Evolutionary conservation across 2,329 filamentous ascomycete species (phyloP).

Genomic region (Talaromyces sp.): DNA sequence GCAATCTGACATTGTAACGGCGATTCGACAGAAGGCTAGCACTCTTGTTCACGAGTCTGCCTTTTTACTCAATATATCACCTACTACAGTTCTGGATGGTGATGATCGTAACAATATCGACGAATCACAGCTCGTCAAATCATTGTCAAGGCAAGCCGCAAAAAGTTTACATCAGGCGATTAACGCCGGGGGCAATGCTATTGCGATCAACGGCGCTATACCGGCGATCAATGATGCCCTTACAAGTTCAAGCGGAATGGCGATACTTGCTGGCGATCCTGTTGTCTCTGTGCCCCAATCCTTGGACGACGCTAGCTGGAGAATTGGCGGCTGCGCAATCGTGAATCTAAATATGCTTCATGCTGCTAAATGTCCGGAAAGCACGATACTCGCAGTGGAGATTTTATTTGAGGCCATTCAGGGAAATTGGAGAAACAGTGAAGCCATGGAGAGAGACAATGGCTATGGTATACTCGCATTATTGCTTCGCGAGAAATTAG

Average conservation of each 20-base stretch:
- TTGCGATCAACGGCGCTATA: slow-evolving; percentile 84
- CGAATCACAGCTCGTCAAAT: slow-evolving; percentile 72
- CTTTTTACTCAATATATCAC: slow-evolving; percentile 78
- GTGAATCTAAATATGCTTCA: slow-evolving; percentile 82
- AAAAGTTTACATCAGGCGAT: slow-evolving; percentile 66
- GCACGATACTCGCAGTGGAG: slow-evolving; percentile 72
- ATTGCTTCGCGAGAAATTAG: slow-evolving; percentile 76
- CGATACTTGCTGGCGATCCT: slow-evolving; percentile 76
- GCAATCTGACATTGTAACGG: slow-evolving; percentile 83
- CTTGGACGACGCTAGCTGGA: slow-evolving; percentile 89
- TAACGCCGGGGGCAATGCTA: slow-evolving; percentile 68
- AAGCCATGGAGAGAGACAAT: slow-evolving; percentile 94
- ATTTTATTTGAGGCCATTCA: slow-evolving; percentile 82
- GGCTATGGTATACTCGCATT: slow-evolving; percentile 86
- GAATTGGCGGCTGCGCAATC: slow-evolving; percentile 84
- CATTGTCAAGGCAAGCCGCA: slow-evolving; percentile 69
- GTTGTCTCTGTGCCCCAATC: slow-evolving; percentile 77
- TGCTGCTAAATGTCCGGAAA: slow-evolving; percentile 65
- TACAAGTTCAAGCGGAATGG: slow-evolving; percentile 74
- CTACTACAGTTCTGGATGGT: slow-evolving; percentile 74
- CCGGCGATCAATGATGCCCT: slow-evolving; percentile 86
- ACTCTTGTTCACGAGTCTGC: slow-evolving; percentile 75
- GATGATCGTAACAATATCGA: slow-evolving; percentile 69
- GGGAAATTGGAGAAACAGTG: slow-evolving; percentile 94
- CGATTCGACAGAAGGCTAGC: slow-evolving; percentile 81